Evolutionary conservation across 805 yeast genomes (phyloP), one percentile per base, ranked within the genome.

Genomic region (Wickerhamomyces xylosicus): DNA sequence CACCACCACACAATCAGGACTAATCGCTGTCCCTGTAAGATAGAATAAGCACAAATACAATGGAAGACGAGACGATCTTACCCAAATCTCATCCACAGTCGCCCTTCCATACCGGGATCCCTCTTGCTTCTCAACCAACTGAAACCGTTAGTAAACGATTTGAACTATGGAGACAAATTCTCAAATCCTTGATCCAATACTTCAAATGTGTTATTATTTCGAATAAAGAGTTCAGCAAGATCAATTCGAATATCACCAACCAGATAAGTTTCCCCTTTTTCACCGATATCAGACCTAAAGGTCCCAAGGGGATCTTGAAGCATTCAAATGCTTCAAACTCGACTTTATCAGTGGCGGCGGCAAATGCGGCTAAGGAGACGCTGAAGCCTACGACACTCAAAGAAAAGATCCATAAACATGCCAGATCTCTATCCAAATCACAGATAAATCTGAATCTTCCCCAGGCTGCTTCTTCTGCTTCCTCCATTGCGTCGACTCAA

Each of bases 191-290:
- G 39, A 71, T 85, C 19, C 72, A 68, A 34, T 90, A 90, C 57
- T 70, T 87, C 48, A 75, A 74, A 46, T 92, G 86, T 48, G 77
- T 76, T 18, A 84, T 85, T 4, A 73, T 82, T 7, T 87, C 85
- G 35, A 89, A 86, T 54, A 95, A 87, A 57, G 95, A 89, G 54
- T 74, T 83, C 29, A 77, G 82, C 35, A 72, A 94, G 42, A 90
- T 85, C 53, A 90, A 85, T 49, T 61, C 77, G 37, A 67, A 95
- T 37, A 68, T 87, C 31, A 85, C 85, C 43, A 89, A 85, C 55
- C 85, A 94, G 9, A 77, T 84, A 19, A 57, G 62, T 25, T 65
- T 66, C 53, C 69, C 71, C 18, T 62, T 63, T 41, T 62, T 64
- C 41, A 50, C 56, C 1, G 45, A 52, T 20, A 29, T 40, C n/a